Base-by-base conservation (phyloP, 345 rosid genomes). In the Citrus trifoliata region DNA sequence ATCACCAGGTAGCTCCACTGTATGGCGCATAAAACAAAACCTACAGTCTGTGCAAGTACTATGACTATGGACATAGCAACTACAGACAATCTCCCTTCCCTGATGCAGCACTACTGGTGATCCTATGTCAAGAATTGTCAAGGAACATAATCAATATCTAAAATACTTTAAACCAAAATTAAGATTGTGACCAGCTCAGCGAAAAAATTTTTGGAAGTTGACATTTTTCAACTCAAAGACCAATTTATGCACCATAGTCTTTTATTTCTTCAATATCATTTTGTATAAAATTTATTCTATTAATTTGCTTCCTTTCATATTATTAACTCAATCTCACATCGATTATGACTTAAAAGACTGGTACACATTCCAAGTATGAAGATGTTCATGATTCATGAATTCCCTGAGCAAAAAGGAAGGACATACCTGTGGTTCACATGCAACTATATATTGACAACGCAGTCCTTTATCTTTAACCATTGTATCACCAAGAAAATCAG, bases 391-490 rank as follows among this genome's bases (percentile, higher is more conserved):
- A 35, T 60, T 38, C 56, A 69, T 60, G 69, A 70, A 66, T 61
- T 55, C 69, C 67, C 25, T 75, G 22, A 35, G 65, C n/a, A 75
- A 55, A 75, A 78, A 48, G 32, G 79, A 71, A 79, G 58, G 78
- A 61, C 84, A 76, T 86, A 95, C 98, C 86, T 79, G 88, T 82
- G 98, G 99, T 89, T 93, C 97, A 74, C 95, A 88, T 76, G 98
- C 99, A 84, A 95, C 97, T 65, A 95, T 85, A 87, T 95, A 95
- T 78, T 95, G 97, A 83, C 99, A 95, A 80, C 95, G 99, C 78
- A 95, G 82, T 84, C 99, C 99, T 88, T 93, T 93, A 84, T 95
- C 97, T 87, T 95, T 95, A 80, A 95, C 98, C 95, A 93, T 93
- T 74, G 97, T 22, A 77, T 89, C 93, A 86, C 96, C 98, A 55